These are phyloP conservation scores for Auriscalpium vulgare DNA, from an alignment of 768 basidiomycete species.

Conservation along the genomic window DNA sequence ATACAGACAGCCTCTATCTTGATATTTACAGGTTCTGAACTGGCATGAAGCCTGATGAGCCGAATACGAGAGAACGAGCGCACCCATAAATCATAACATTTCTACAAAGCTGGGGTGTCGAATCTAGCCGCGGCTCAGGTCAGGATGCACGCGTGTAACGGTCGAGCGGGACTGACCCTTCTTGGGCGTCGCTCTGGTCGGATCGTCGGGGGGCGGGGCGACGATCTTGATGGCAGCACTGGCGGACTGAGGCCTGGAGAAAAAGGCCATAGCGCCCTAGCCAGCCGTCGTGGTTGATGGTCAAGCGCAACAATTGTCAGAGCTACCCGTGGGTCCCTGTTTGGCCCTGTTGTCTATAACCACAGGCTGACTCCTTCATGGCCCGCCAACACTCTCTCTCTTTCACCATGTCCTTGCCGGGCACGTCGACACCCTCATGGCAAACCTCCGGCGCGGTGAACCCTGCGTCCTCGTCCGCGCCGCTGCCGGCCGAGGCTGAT, in stretches of 20 bases:
- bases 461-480: conserved; percentile 22
- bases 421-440: conserved; percentile 33
- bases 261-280: conserved; percentile 51
- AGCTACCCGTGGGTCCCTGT: no score
- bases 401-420: conserved; percentile 9
- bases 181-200: conserved; percentile 44
- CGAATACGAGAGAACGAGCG: conserved; percentile 9
- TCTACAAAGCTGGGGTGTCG: conserved; percentile 73
- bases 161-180: conserved; percentile 21
- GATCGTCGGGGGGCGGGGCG: conserved; percentile 39
- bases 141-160: conserved; percentile 7
- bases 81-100: conserved; percentile 92
- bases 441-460: conserved; percentile 25
- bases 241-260: conserved; percentile 51
- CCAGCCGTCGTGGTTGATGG: not conserved
- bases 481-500: conserved; percentile 24
- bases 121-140: conserved; percentile 35
- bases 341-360: no score
- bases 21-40: conserved; percentile 70
- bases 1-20: conserved; percentile 82
- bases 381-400: conserved; percentile 14
- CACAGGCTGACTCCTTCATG: not conserved
- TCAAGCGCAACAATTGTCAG: not conserved
- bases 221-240: conserved; percentile 67
- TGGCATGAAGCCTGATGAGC: no score